Evolutionary conservation across 176 grass and related monocot species (phyloP).

Genomic region (Aegilops bicornis): DNA sequence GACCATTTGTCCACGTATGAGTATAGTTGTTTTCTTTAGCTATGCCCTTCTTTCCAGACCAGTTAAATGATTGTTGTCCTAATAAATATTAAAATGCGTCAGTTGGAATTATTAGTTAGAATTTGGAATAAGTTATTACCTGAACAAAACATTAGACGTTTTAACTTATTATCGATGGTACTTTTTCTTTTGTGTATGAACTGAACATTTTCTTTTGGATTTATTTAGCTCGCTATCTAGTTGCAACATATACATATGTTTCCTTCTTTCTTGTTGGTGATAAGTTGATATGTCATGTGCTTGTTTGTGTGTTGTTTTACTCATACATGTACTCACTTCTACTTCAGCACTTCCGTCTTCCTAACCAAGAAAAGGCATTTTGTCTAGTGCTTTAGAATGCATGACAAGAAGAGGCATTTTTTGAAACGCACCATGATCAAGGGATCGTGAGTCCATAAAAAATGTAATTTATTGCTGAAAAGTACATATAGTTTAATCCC

Average conservation of each 20-base stretch:
- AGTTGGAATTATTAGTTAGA: neutral
- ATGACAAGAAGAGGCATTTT: slow-evolving; percentile 7
- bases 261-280: neutral
- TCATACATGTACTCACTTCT: neutral
- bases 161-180: neutral
- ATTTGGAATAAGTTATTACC: neutral
- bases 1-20: neutral
- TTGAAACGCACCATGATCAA: neutral
- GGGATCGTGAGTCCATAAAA: neutral
- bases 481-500: neutral
- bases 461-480: no score
- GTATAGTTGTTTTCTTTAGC: neutral
- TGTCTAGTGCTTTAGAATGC: neutral
- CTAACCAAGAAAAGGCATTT: neutral
- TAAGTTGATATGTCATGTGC: neutral
- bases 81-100: neutral
- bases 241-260: neutral
- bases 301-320: neutral
- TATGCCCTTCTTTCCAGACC: neutral
- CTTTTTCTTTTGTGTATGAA: neutral
- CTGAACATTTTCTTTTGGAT: neutral
- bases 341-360: neutral
- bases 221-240: neutral
- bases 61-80: neutral
- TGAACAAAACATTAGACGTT: neutral